A percentile compares a stretch with the other conserved stretches of the same genome.
phyloP scores from a whole-genome alignment of 1,139 yeast genomes.

The Waltiozyma sp. region DNA sequence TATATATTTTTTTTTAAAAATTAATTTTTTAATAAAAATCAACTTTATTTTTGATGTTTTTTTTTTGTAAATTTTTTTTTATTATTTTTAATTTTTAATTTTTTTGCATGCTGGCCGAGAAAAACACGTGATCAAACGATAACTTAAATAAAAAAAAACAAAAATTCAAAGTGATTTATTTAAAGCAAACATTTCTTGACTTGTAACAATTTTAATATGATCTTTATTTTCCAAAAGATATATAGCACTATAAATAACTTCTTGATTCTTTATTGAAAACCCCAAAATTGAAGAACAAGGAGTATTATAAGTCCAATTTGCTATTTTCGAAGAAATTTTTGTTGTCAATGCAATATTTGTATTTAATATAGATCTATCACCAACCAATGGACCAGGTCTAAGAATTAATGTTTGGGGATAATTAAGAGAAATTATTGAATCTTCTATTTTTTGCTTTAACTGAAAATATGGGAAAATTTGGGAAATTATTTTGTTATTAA shows the following conservation, averaged over 20 bases:
- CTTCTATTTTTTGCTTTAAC: slow-evolving; percentile 7
- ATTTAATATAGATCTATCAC: slow-evolving; percentile 7
- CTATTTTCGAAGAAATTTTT: slow-evolving; percentile 4
- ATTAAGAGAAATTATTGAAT: slow-evolving; percentile 4
- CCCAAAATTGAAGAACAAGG: slow-evolving; percentile 8
- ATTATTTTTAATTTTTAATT: no score
- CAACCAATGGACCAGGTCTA: slow-evolving; percentile 13
- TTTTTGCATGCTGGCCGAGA: no score
- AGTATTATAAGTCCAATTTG: slow-evolving; percentile 7
- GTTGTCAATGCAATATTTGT: slow-evolving; percentile 3
- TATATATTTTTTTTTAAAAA: no score
- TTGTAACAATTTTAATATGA: neutral
- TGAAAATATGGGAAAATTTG: slow-evolving; percentile 11
- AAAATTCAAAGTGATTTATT: neutral
- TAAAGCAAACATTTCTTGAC: neutral
- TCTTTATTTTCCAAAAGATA: slow-evolving; percentile 8
- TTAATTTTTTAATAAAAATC: no score
- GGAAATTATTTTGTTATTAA: slow-evolving; percentile 18
- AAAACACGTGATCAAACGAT: no score
- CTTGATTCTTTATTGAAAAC: slow-evolving; percentile 8
- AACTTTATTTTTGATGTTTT: no score
- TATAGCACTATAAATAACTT: slow-evolving; percentile 11
- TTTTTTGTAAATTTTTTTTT: no score
- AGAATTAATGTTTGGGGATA: slow-evolving; percentile 6
- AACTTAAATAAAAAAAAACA: no score